Base-by-base conservation (phyloP, 805 yeast genomes). In the Zygosaccharomyces kombuchaensis region DNA sequence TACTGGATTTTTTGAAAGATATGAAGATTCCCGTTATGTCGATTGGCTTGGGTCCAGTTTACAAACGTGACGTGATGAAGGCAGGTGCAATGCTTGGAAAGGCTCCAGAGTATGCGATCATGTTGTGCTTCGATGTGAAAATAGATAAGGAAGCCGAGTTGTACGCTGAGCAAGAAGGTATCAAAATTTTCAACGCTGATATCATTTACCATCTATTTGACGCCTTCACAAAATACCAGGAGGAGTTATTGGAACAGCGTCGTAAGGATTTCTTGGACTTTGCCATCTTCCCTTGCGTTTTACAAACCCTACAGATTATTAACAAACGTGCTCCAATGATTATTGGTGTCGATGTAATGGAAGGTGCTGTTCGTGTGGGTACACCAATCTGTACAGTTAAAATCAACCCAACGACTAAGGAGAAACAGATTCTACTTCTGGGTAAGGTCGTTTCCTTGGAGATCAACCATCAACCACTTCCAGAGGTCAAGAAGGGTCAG, bases 1-100 rank as follows among this genome's bases (percentile, higher is more conserved):
- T 93, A 56, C 77, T 93, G 53, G 98, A 91, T 69, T 93, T 93
- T 87, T 78, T 93, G 67, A 91, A 91, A 71, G 96, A 87, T 61
- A 87, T 90, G 97, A 93, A 93, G 77, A 93, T 93, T 69, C 99
- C 99, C 16, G 99, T 93, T 30, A 89, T 91, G 96, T 86, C 96
- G 29, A 90, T 93, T 63, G 96, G 97, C 44, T 77, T 93, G 65
- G 99, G 99, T 61, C 99, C 99, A 44, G 99, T 93, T 32, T 93
- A 72, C 75, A 93, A 91, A 73, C 84, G 97, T 73, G 99, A 93
- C 74, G 96, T 93, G 39, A 93, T 93, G 95, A 87, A 89, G 66
- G 96, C 97, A 9, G 78, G 90, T 21, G 82, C 99, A 1, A 93
- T 93, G 99, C 76, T 93, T 65, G 99, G 93, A 53, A 89, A 84